Base-by-base conservation (phyloP, 2,329 filamentous ascomycete genomes). In the Colletotrichum sp. region DNA sequence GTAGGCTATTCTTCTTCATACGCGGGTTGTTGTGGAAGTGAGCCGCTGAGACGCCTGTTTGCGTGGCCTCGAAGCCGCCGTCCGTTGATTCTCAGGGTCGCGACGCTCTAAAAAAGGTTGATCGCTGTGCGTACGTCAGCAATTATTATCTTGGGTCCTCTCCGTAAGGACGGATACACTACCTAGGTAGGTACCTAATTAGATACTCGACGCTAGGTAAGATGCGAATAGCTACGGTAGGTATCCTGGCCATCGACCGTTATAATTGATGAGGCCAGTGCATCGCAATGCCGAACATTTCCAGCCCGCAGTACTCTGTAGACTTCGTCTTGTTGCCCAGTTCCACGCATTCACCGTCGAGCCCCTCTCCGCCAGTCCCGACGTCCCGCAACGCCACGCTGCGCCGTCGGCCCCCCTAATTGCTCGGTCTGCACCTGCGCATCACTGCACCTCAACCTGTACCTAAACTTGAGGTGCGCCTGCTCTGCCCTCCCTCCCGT, bases 331-430 rank as follows among this genome's bases (percentile, higher is more conserved):
- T 47, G 43, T 47, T 47, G 43, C 43, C 43, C 43, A 47, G 43
- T 16, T 47, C 43, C 43, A 47, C 21, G 43, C 43, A 51, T 51
- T 27, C 36, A 64, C 31, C 12, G 16, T 47, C 24, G 54, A 31
- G 24, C 54, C 27, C 58, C 58, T 61, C 58, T 69, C 58, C 70
- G 65, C 70, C 61, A 59, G 66, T 66, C 59, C 66, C 59, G 59
- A 18, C 33, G 70, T 65, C 54, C 66, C 61, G 54, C 54, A 21
- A 66, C 67, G 70, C 70, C 67, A 73, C 61, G 67, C 70, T 59
- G 38, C n/a, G 31, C 43, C 61, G n/a, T 61, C 33, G 31, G 24
- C 27, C 21, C 62, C 59, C 66, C 54, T 66, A 66, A 61, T 58
- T 72, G 43, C 55, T 43, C 33, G 33, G 21, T 34, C 18, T 24